Evolutionary conservation across 2,329 filamentous ascomycete species (phyloP).

Genomic region (Talaromyces atroroseus): DNA sequence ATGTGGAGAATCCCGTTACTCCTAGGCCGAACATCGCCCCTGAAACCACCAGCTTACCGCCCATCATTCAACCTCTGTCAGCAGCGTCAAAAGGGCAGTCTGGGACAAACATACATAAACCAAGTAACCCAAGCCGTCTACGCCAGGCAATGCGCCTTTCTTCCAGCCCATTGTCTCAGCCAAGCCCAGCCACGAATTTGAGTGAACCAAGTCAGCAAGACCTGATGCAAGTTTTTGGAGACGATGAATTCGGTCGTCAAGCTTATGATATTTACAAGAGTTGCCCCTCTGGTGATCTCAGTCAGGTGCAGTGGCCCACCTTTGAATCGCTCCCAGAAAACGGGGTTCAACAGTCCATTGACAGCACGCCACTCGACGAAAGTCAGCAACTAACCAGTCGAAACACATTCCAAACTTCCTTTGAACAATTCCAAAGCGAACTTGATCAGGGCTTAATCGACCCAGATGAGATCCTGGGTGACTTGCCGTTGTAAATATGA

Average conservation of each 20-base stretch:
- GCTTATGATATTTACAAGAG: slow-evolving; percentile 12
- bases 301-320: slow-evolving; percentile 12
- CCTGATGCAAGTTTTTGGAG: slow-evolving; percentile 9
- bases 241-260: slow-evolving; percentile 12
- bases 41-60: not conserved
- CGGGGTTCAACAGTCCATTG: not conserved
- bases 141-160: slow-evolving; percentile 27
- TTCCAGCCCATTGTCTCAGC: slow-evolving; percentile 7
- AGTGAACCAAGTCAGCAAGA: not conserved
- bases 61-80: slow-evolving; percentile 6
- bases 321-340: not conserved
- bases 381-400: not conserved
- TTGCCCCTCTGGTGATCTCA: slow-evolving; percentile 15
- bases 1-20: not conserved
- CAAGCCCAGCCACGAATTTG: not conserved
- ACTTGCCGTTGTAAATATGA: slow-evolving; percentile 3
- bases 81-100: slow-evolving; percentile 1
- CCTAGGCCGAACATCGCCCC: not conserved
- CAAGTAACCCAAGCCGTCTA: slow-evolving; percentile 39
- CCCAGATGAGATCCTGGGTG: slow-evolving; percentile 4
- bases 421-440: slow-evolving; percentile 1
- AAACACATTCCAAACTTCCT: not conserved
- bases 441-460: slow-evolving; percentile 5
- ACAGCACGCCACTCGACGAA: not conserved
- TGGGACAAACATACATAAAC: slow-evolving; percentile 25